These are phyloP conservation scores for Bryoerythrophyllum caledonicum DNA, from an alignment of 225 moss, liverwort and hornwort species.

Conservation along the genomic window DNA sequence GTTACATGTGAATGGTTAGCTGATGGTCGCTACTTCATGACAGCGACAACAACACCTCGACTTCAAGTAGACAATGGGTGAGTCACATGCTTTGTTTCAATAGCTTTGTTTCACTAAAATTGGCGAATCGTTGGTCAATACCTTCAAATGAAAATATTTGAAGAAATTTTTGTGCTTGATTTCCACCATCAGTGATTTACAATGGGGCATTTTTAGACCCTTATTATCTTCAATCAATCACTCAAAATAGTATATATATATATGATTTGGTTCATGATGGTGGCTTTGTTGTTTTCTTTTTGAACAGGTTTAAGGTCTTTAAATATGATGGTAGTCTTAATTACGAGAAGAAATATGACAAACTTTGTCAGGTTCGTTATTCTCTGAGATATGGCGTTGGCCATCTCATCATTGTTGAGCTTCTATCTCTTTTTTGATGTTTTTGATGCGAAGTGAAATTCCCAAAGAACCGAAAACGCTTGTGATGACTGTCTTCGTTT, in stretches of 20 bases:
- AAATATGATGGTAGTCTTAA: conserved; percentile 78
- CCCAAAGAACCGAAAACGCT: too few relatives aligned
- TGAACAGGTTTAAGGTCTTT: conserved; percentile 82
- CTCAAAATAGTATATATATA: too few relatives aligned
- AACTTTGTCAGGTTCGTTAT: conserved; percentile 94
- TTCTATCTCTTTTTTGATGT: too few relatives aligned
- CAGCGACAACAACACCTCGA: conserved; percentile 93
- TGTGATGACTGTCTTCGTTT: too few relatives aligned
- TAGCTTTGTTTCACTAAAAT: background rate
- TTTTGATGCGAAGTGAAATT: too few relatives aligned
- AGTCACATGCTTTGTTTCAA: too few relatives aligned
- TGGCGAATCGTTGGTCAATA: background rate
- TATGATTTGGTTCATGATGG: too few relatives aligned
- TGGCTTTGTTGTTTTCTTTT: background rate
- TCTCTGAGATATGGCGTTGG: too few relatives aligned
- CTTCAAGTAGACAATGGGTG: conserved; percentile 97
- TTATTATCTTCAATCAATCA: background rate
- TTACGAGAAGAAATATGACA: conserved; percentile 73
- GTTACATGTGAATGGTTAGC: conserved; percentile 98
- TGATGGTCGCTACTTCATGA: conserved; percentile 94
- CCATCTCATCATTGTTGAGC: background rate
- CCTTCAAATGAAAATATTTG: too few relatives aligned
- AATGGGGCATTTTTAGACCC: background rate
- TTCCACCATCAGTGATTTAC: background rate
- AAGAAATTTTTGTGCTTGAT: conserved; percentile 6